These are phyloP conservation scores for Skeletonema potamos DNA, from an alignment of 108 stramenopile genomes.

Conservation along the genomic window DNA sequence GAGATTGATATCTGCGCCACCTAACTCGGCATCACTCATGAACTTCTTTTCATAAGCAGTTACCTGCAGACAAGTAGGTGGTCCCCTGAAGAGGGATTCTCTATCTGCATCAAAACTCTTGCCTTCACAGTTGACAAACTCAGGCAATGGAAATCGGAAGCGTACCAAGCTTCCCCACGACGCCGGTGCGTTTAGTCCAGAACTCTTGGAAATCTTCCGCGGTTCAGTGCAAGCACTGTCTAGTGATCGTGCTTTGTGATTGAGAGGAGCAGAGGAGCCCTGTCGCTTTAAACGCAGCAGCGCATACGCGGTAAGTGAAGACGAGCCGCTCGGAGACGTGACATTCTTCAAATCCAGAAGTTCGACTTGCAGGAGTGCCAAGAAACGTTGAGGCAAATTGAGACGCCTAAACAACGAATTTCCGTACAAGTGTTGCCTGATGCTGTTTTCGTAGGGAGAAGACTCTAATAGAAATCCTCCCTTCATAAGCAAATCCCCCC, in stretches of 20 bases:
- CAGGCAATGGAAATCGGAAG: slow-evolving; percentile 85
- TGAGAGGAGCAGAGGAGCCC: slow-evolving; percentile 69
- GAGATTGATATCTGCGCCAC: slow-evolving; percentile 76
- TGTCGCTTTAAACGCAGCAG: slow-evolving; percentile 75
- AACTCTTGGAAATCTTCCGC: slow-evolving; percentile 76
- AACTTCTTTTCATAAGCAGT: slow-evolving; percentile 91
- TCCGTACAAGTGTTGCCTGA: slow-evolving; percentile 77
- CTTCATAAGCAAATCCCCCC: slow-evolving; percentile 72
- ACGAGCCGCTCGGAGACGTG: slow-evolving; percentile 84
- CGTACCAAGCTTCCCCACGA: slow-evolving; percentile 88
- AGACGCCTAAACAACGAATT: slow-evolving; percentile 83
- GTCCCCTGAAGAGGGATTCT: slow-evolving; percentile 84
- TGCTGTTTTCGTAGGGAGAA: slow-evolving; percentile 68
- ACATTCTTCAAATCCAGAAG: slow-evolving; percentile 94
- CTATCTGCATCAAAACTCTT: slow-evolving; percentile 69
- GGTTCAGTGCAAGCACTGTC: slow-evolving; percentile 75
- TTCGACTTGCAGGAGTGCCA: slow-evolving; percentile 91
- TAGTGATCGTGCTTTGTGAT: slow-evolving; percentile 74
- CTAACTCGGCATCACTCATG: slow-evolving; percentile 75
- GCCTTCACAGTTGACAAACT: slow-evolving; percentile 72
- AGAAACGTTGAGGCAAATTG: slow-evolving; percentile 84
- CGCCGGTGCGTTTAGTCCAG: slow-evolving; percentile 87
- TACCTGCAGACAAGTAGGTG: slow-evolving; percentile 78
- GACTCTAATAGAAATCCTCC: slow-evolving; percentile 62
- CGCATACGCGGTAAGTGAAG: slow-evolving; percentile 78